Conservation (phyloP, 179 eudicot species). For the Drosera spatulata region DNA sequence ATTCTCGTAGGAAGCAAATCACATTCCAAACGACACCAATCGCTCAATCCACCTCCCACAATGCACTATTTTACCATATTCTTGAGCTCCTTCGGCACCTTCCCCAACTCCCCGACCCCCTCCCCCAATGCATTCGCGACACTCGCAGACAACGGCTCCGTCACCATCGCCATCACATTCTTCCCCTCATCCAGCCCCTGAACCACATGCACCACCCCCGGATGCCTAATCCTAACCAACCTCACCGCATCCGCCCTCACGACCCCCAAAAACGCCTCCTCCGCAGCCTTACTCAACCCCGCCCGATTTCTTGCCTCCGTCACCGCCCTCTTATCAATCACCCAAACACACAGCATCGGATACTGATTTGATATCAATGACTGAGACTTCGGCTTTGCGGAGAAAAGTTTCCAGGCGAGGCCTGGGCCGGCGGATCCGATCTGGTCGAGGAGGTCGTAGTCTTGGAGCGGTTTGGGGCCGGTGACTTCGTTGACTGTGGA, state of each 20-base stretch:
- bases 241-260: slow-evolving; percentile 70
- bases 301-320: slow-evolving; percentile 57
- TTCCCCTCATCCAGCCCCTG: slow-evolving; percentile 94
- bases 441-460: slow-evolving; percentile 71
- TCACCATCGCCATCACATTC: slow-evolving; percentile 94
- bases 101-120: slow-evolving; percentile 39
- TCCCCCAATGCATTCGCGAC: slow-evolving; percentile 74
- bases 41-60: no score
- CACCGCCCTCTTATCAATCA: slow-evolving; percentile 57
- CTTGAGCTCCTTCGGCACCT: slow-evolving; percentile 78
- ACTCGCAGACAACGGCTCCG: slow-evolving; percentile 85
- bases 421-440: slow-evolving; percentile 97
- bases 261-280: slow-evolving; percentile 73
- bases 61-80: slow-evolving; percentile 29
- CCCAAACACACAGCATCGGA: slow-evolving; percentile 86
- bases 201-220: slow-evolving; percentile 91
- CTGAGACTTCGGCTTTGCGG: slow-evolving; percentile 59
- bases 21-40: no score
- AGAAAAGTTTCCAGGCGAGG: slow-evolving; percentile 76
- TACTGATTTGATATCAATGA: slow-evolving; percentile 43
- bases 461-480: slow-evolving; percentile 86
- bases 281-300: slow-evolving; percentile 68
- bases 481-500: slow-evolving; percentile 93
- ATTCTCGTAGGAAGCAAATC: no score
- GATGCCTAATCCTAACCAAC: slow-evolving; percentile 80